Base-by-base conservation (phyloP, 768 basidiomycete genomes). In the Polyporus arcularius region DNA sequence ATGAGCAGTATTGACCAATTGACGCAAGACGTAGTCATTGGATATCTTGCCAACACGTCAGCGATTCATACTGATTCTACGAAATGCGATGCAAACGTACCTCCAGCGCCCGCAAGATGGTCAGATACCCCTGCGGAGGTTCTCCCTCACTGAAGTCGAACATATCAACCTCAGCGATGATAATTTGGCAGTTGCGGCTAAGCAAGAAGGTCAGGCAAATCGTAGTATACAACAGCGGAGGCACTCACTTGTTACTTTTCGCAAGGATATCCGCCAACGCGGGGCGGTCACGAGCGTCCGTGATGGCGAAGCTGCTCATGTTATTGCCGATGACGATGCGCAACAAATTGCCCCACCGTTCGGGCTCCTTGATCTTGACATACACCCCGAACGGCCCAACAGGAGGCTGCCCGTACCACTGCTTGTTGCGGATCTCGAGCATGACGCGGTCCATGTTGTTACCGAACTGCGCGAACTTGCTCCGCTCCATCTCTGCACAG, bases 71-170 rank as follows among this genome's bases (percentile, higher is more conserved):
- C 28, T 21, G 11, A 11, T 10, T 28, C 3, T 48, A 14, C 3
- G 31, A 55, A 31, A 57, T 21, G 8, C 6, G n/a, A 9, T 47
- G 3, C 3, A 16, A 4, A 74, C 84, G 8, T 63, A 94, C 96
- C 30, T 90, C 85, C 8, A 98, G 81, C 16, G 88, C 89, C 28
- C 94, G 88, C 28, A 96, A 79, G 28, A 96, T 82, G 6, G 96
- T 98, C 3, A 85, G 76, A 53, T 87, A 80, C 21, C 81, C 60
- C 18, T 69, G 69, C 2, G 82, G 80, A 11, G 90, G 88, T 68
- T 96, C 94, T 30, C 94, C 94, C 1, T 65, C 60, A 40, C 79
- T 79, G 66, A 84, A 96, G 68, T 97, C 92, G 70, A 97, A 98
- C 42, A 91, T 65, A 67, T 96, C 94, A 41, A 80, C 85, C 58